Conservation (phyloP, 306 rosid genomes). For the Cucurbita maxima region DNA sequence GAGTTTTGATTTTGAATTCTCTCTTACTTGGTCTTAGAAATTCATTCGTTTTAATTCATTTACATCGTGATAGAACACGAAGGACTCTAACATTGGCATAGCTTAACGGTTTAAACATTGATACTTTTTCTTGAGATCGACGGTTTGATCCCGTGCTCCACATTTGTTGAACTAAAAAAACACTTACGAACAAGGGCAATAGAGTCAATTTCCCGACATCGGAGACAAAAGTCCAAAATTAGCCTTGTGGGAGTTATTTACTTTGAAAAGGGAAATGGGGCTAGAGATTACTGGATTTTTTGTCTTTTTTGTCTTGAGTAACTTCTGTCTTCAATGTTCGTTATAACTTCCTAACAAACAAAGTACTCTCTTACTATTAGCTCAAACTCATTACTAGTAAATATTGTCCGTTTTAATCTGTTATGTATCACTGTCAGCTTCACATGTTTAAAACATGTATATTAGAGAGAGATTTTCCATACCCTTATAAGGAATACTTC, state of each 20-base stretch:
- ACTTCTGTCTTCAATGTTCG: not conserved
- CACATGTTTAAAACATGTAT: too few relatives aligned
- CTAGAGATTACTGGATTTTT: too few relatives aligned
- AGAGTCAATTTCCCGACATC: not conserved
- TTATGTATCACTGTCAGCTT: too few relatives aligned
- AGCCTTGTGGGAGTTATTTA: not conserved
- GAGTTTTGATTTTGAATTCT: not conserved
- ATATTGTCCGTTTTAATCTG: too few relatives aligned
- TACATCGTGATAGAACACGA: not conserved
- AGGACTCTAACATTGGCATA: not conserved
- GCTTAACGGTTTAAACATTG: not conserved
- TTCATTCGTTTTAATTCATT: not conserved
- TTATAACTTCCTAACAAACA: not conserved
- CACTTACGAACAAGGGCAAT: not conserved
- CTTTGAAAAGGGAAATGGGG: not conserved
- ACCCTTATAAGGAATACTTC: too few relatives aligned
- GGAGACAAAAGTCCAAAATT: not conserved
- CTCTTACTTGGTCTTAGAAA: not conserved
- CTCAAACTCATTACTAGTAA: too few relatives aligned
- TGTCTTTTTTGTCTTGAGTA: too few relatives aligned
- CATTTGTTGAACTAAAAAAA: not conserved
- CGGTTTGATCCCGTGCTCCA: not conserved
- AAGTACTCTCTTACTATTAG: too few relatives aligned
- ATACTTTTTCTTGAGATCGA: not conserved
- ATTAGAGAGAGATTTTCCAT: too few relatives aligned